phyloP scores from a whole-genome alignment of 2,329 filamentous ascomycete genomes.

The Colletotrichum abscissum region DNA sequence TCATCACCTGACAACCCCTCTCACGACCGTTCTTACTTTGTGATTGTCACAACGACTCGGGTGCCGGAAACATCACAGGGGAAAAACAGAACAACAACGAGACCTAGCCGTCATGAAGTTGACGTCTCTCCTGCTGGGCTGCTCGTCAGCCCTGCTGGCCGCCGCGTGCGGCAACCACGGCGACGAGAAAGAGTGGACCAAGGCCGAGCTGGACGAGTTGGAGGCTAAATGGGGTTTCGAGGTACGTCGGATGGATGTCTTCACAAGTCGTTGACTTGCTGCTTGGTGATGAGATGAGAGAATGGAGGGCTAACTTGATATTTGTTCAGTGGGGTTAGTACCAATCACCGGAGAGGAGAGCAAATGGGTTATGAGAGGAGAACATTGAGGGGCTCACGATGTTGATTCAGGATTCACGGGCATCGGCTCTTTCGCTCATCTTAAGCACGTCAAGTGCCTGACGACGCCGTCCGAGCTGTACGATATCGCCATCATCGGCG shows the following conservation, averaged over 20 bases:
- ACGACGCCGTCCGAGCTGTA: slow-evolving; percentile 71
- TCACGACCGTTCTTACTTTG: background rate
- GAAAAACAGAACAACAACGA: background rate
- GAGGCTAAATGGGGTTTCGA: slow-evolving; percentile 69
- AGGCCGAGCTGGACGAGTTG: slow-evolving; percentile 63
- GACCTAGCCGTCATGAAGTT: slow-evolving; percentile 22
- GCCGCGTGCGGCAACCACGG: slow-evolving; percentile 45
- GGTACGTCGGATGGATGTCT: slow-evolving; percentile 46
- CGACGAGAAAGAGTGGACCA: slow-evolving; percentile 57
- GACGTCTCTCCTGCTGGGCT: slow-evolving; percentile 31
- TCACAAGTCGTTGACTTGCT: too few relatives aligned
- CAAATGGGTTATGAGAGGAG: background rate
- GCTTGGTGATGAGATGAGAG: too few relatives aligned
- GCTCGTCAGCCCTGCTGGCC: slow-evolving; percentile 40
- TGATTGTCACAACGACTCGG: background rate
- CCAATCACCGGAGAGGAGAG: background rate
- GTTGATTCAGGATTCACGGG: slow-evolving; percentile 67
- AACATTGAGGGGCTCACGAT: slow-evolving; percentile 56
- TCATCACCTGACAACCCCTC: background rate
- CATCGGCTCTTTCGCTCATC: slow-evolving; percentile 80
- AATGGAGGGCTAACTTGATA: background rate
- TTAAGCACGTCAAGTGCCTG: slow-evolving; percentile 76
- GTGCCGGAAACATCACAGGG: too few relatives aligned
- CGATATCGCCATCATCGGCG: slow-evolving; percentile 79
- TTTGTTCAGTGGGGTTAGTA: slow-evolving; percentile 31